Percentiles rank a stretch among this genome's conserved stretches.
These are phyloP conservation scores for Pseudohalonectria lignicola DNA, from an alignment of 2,329 filamentous ascomycete species.

Conservation along the genomic window DNA sequence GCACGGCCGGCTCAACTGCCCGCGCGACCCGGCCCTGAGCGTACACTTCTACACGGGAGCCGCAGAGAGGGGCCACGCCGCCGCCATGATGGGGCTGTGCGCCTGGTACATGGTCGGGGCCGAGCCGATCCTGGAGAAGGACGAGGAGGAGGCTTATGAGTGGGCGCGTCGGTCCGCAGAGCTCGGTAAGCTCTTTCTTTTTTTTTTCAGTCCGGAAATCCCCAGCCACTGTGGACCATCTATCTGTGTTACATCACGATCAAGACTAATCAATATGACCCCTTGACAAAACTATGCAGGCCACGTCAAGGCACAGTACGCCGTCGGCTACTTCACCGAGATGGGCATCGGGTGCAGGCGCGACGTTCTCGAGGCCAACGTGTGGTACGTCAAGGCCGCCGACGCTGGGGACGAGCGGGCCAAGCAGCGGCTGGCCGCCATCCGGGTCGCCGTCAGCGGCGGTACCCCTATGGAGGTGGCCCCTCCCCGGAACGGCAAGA, in stretches of 20 bases:
- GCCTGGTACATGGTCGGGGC: slow-evolving; percentile 98
- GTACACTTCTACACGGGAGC: slow-evolving; percentile 97
- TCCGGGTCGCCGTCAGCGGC: slow-evolving; percentile 66
- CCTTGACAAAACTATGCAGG: slow-evolving; percentile 41
- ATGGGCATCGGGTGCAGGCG: slow-evolving; percentile 95
- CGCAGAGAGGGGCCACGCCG: slow-evolving; percentile 70
- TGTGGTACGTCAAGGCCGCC: slow-evolving; percentile 95
- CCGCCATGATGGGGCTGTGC: slow-evolving; percentile 96
- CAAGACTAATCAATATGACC: too few relatives aligned
- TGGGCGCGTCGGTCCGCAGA: slow-evolving; percentile 87
- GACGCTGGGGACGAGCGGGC: slow-evolving; percentile 86
- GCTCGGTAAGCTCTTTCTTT: slow-evolving; percentile 49
- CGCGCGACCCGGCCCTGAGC: slow-evolving; percentile 80
- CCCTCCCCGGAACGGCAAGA: slow-evolving; percentile 37
- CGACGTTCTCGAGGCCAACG: slow-evolving; percentile 92
- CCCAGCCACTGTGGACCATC: not conserved
- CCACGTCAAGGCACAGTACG: slow-evolving; percentile 73
- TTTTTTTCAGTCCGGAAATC: too few relatives aligned
- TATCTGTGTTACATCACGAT: slow-evolving; percentile 1
- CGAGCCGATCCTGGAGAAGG: slow-evolving; percentile 82
- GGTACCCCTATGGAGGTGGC: slow-evolving; percentile 46
- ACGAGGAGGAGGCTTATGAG: slow-evolving; percentile 92
- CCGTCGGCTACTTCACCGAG: slow-evolving; percentile 93
- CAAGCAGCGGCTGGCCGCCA: slow-evolving; percentile 75
- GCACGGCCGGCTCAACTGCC: slow-evolving; percentile 78